Evolutionary conservation across 2,329 filamentous ascomycete species (phyloP).

Genomic region (Aspergillus carbonarius): DNA sequence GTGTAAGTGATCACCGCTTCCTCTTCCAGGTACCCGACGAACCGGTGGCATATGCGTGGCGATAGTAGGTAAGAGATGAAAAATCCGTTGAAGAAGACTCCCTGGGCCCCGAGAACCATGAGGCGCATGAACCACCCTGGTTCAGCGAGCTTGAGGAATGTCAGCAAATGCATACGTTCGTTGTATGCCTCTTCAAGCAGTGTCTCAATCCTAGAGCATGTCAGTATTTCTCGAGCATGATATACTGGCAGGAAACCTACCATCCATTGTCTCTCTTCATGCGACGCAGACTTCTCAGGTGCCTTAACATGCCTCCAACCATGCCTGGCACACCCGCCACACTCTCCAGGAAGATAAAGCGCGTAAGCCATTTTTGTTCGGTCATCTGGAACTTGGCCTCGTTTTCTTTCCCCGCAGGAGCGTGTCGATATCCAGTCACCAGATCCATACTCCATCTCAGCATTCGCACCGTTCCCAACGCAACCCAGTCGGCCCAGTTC

Average conservation of each 20-base stretch:
- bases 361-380: constrained; percentile 83
- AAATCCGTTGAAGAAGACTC: constrained; percentile 93
- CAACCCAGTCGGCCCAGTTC: constrained; percentile 73
- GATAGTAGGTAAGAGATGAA: constrained; percentile 86
- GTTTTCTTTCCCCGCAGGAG: constrained; percentile 49
- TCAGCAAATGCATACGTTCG: constrained; percentile 88
- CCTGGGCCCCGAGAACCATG: constrained; percentile 89
- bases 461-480: constrained; percentile 72
- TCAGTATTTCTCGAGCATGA: background rate
- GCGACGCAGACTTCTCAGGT: constrained; percentile 77
- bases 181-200: constrained; percentile 88
- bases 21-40: constrained; percentile 96
- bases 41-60: constrained; percentile 85
- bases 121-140: constrained; percentile 87
- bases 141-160: constrained; percentile 87
- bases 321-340: constrained; percentile 95
- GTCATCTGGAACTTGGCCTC: constrained; percentile 66
- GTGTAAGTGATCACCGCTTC: constrained; percentile 97
- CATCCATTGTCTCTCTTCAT: constrained; percentile 94
- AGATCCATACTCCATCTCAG: constrained; percentile 79
- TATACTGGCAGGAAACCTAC: constrained; percentile 36
- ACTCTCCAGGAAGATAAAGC: constrained; percentile 91
- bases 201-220: constrained; percentile 71
- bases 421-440: constrained; percentile 76
- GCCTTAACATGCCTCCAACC: constrained; percentile 92